Base-by-base conservation (phyloP, 768 basidiomycete genomes). In the Termitomyces sp. region DNA sequence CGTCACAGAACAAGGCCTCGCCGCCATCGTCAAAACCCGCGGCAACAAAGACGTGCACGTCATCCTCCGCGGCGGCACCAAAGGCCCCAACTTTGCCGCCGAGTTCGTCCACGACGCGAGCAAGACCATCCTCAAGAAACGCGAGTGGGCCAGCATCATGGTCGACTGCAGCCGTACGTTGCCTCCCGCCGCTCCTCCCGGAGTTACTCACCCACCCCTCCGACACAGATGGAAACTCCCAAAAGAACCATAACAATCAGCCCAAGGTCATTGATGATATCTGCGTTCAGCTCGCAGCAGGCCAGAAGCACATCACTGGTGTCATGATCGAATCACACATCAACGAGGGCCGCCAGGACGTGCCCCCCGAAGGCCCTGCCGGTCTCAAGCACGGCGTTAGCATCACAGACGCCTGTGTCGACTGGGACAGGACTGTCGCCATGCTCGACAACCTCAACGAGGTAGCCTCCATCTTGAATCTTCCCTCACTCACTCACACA, bases 321-420 rank as follows among this genome's bases (percentile, higher is more conserved):
- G 93, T 98, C 58, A 98, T 99, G 96, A 84, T 99, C 70, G 96
- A 99, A 76, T 91, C 89, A 13, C 90, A 98, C 72, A 87, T 99
- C 74, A 88, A 91, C 68, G 89, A 87, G 52, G 96, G 96, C 20
- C 79, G 87, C 60, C 96, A 99, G 76, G 90, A 94, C 65, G 90
- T 96, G 14, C 95, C 96, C 2, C 64, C 79, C 3, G 79, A 76
- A 46, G 90, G 94, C 7, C 87, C 89, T 0, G 64, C 74, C 18
- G 82, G 70, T 9, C 81, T 95, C 64, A 92, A 89, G 72, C 77
- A 87, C 58, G 92, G 92, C 55, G 84, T 95, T 56, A 89, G 86
- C 62, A 95, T 96, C 70, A 97, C 94, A 0, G 94, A 97, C 64
- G 95, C 92, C 2, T 97, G 94, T 67, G 87, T 95, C 50, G 83